A percentile compares a stretch with the other conserved stretches of the same genome.
Conservation (phyloP, 1,284 basidiomycete genomes). For the Vanrija sp. region DNA sequence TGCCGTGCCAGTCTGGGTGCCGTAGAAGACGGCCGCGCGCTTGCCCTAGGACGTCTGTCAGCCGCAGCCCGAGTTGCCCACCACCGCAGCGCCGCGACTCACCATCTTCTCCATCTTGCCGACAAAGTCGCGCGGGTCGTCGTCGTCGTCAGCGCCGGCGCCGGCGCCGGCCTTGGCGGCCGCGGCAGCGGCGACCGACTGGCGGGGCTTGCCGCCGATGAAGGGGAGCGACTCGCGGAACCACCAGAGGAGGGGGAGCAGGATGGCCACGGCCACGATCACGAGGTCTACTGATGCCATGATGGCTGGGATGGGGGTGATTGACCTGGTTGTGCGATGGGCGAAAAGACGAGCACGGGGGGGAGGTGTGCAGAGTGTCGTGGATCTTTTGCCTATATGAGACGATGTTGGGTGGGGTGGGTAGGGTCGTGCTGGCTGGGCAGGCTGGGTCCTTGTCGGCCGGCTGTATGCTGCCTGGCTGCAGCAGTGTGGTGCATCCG, state of each 20-base stretch:
- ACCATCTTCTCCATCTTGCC: conserved; percentile 85
- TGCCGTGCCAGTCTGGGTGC: conserved; percentile 93
- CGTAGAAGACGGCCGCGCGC: conserved; percentile 90
- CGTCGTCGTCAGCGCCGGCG: conserved; percentile 49
- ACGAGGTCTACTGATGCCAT: conserved; percentile 45
- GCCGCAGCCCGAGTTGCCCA: background rate
- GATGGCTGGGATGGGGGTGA: conserved; percentile 6
- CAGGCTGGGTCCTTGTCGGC: too few species aligned
- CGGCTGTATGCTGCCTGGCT: too few species aligned
- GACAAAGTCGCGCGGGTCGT: conserved; percentile 82
- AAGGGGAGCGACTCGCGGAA: conserved; percentile 45
- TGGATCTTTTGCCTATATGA: too few species aligned
- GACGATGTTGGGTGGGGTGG: too few species aligned
- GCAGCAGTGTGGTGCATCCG: too few species aligned
- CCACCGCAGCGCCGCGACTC: conserved; percentile 47
- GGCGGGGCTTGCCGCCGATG: conserved; percentile 31
- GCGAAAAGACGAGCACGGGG: too few species aligned
- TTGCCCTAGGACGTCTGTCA: conserved; percentile 64
- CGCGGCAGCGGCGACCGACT: conserved; percentile 2
- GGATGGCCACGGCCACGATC: conserved; percentile 37
- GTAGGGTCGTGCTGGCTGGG: too few species aligned
- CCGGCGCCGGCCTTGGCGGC: background rate
- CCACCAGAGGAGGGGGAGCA: conserved; percentile 41
- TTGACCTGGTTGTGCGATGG: too few species aligned
- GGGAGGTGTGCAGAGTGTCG: too few species aligned